Base-by-base conservation (phyloP, 192 early-diverging fungal genomes). In the Backusella mclennaniae region DNA sequence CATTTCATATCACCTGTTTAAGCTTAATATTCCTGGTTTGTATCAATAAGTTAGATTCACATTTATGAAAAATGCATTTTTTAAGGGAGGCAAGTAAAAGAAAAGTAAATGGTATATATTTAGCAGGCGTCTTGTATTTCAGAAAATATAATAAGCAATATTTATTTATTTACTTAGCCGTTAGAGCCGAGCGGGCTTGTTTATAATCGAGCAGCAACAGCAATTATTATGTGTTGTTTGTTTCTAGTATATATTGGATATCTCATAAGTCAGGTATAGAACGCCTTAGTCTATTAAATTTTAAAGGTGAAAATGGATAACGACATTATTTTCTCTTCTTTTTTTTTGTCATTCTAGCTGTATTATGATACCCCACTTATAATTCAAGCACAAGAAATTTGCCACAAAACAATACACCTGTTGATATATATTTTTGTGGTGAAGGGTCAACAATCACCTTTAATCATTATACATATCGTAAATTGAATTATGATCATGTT, bases 371-470 rank as follows among this genome's bases (percentile, higher is more conserved):
- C n/a, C 9, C 71, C 71, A n/a, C 42, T 73, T 33, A 26, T 73
- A 19, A 14, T 35, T n/a, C 31, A n/a, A 31, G 56, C 71, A 9
- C 6, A 31, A 19, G 71, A 73, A 3, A 12, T 6, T 21, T 73
- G 8, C 9, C 17, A 19, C 33, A 23, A 1, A 36, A 56, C n/a
- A 15, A 23, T 21, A 41, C 73, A 19, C 73, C 73, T 2, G 17
- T 49, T 19, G 73, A 74, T 74, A 63, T 63, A 35, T 53, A 74
- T 23, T 17, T 74, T n/a, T 74, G 73, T 39, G 53, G 23, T 9
- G 41, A 39, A 35, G 26, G 38, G 0, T 63, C 73, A n/a, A 59
- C 73, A 1, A 29, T 59, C 17, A 36, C 19, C 1, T n/a, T 66
- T 6, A 38, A 23, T 56, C n/a, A 29, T 23, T 74, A 56, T 17